Base-by-base conservation (phyloP, 139 green algal genomes). In the Chlorella sp. region DNA sequence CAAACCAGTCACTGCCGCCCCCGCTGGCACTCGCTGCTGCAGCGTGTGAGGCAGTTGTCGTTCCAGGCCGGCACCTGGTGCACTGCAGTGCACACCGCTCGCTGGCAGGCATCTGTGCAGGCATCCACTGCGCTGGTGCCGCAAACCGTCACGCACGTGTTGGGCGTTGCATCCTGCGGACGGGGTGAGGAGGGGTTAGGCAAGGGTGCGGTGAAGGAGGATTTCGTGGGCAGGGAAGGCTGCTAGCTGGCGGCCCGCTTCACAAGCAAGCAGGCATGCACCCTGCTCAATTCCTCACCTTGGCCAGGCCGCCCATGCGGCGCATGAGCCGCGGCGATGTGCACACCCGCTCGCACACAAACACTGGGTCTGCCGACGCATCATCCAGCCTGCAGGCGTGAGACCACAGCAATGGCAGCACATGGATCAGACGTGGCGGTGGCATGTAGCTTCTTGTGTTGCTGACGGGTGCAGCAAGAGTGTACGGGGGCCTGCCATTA, bases 51-150 rank as follows among this genome's bases (percentile, higher is more conserved):
- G 87, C 96, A 99, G 19, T 94, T 76, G 20, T 98, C 95, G 75
- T 99, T 98, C 96, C 96, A 99, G 3, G 93, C 95, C 24, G 96
- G 96, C 56, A 99, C 95, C 58, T 98, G 94, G 88, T 98, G 96
- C 80, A 92, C 90, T 72, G 95, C 95, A 19, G 88, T 90, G 86
- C 96, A 99, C 17, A 98, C 96, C 7, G 91, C 86, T 14, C 92
- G 89, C 70, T 95, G 88, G 88, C 96, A 99, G 22, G 96, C 96
- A 43, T 98, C 96, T n/a, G 88, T 95, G 90, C 96, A 99, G 30
- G 96, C 91, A 87, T 99, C 96, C 40, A 87, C 43, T 22, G 84
- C 87, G 82, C 92, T 96, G 22, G 93, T 90, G 26, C 96, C 96
- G 86, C 96, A 99, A 4, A 99, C 96, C 40, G 96, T 99, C 51